Conservation (phyloP, 2,329 filamentous ascomycete species). For the Ophiocordyceps camponoti-floridani region DNA sequence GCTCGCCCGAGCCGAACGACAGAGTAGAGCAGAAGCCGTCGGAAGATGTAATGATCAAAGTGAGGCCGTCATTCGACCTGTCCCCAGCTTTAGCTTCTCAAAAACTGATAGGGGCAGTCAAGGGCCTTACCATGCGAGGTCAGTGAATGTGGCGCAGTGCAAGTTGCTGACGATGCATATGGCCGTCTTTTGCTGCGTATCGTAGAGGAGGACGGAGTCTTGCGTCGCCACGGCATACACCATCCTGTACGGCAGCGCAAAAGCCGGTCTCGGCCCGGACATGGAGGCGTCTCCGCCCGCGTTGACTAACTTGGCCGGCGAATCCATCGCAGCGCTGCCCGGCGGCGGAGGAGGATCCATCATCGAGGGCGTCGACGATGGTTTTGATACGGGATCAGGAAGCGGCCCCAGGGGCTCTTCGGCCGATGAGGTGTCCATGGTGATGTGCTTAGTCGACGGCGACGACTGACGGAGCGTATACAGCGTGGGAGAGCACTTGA, state of each 20-base stretch:
- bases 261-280: conserved; percentile 50
- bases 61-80: conserved; percentile 32
- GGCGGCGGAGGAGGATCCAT: conserved; percentile 73
- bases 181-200: conserved; percentile 90
- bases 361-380: conserved; percentile 36
- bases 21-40: conserved; percentile 94
- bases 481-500: conserved; percentile 80
- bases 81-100: conserved; percentile 2
- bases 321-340: conserved; percentile 29
- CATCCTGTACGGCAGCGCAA: conserved; percentile 80
- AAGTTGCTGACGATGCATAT: conserved; percentile 91
- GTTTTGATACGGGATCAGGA: conserved; percentile 61
- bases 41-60: conserved; percentile 83
- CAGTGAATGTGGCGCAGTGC: conserved; percentile 94
- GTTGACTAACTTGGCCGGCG: conserved; percentile 30
- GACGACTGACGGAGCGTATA: conserved; percentile 60
- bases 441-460: conserved; percentile 69
- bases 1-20: conserved; percentile 65
- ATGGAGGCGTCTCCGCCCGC: conserved; percentile 28
- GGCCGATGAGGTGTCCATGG: conserved; percentile 77
- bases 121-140: conserved; percentile 62
- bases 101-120: not conserved
- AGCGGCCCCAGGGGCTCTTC: conserved; percentile 72
- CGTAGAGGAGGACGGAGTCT: conserved; percentile 85
- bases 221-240: conserved; percentile 95